phyloP scores from a whole-genome alignment of 768 basidiomycete species.

The Kwoniella mangroviensis region DNA sequence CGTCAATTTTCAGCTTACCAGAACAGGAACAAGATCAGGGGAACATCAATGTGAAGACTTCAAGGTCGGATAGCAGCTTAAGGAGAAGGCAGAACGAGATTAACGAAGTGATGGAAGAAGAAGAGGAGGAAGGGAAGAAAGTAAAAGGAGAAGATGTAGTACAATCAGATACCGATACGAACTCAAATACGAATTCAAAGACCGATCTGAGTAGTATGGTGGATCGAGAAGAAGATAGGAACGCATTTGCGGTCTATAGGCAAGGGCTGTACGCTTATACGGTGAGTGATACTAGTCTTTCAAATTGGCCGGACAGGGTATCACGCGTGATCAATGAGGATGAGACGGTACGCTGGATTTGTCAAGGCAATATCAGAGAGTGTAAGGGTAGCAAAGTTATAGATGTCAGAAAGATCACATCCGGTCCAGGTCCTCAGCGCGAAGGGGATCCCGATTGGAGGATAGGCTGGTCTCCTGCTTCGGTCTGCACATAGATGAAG shows the following conservation, averaged over 20 bases:
- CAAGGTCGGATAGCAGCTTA: slow-evolving; percentile 9
- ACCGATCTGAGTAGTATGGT: no score
- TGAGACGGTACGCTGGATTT: background rate
- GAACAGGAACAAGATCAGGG: slow-evolving; percentile 15
- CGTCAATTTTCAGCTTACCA: slow-evolving; percentile 20
- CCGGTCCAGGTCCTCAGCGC: no score
- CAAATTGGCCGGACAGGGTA: background rate
- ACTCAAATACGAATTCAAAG: background rate
- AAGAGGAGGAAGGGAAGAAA: slow-evolving; percentile 21
- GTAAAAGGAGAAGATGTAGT: slow-evolving; percentile 4
- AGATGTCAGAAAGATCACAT: no score
- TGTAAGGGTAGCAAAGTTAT: no score
- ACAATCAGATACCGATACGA: background rate
- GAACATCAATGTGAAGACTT: slow-evolving; percentile 1
- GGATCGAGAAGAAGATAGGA: background rate
- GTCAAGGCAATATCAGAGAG: no score
- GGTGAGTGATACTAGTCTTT: slow-evolving; percentile 12
- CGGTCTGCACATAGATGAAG: background rate
- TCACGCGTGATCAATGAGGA: no score
- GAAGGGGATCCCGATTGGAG: no score
- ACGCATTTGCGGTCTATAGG: slow-evolving; percentile 15
- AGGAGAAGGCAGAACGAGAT: slow-evolving; percentile 1
- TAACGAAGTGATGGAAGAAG: slow-evolving; percentile 9
- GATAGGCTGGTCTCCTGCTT: no score
- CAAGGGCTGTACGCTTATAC: slow-evolving; percentile 33